Conservation (phyloP, 495 filamentous ascomycete genomes). For the Neurospora sp. region DNA sequence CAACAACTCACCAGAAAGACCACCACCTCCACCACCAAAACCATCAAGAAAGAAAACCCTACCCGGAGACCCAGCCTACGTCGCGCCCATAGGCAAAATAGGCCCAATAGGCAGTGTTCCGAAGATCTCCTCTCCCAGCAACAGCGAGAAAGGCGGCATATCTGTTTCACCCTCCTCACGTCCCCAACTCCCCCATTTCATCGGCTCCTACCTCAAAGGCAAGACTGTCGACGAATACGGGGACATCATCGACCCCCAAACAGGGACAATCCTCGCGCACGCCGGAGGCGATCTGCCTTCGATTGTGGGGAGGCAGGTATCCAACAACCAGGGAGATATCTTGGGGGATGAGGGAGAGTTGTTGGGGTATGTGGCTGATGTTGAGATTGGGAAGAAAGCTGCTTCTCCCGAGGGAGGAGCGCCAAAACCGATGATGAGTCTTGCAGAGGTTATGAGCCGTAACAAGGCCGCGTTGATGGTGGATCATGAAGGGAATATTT, state of each 20-base stretch:
- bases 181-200: slow-evolving; percentile 14
- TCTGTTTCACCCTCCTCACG: slow-evolving; percentile 5
- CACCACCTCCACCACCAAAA: neutral
- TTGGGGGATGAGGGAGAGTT: slow-evolving; percentile 34
- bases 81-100: slow-evolving; percentile 23
- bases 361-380: slow-evolving; percentile 36
- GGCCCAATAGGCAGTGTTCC: slow-evolving; percentile 9
- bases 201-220: slow-evolving; percentile 54
- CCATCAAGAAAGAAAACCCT: slow-evolving; percentile 4
- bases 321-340: slow-evolving; percentile 31
- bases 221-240: slow-evolving; percentile 61
- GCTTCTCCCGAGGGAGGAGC: neutral
- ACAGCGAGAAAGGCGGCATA: slow-evolving; percentile 6
- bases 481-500: slow-evolving; percentile 35
- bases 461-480: slow-evolving; percentile 30
- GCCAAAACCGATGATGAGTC: slow-evolving; percentile 13
- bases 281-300: slow-evolving; percentile 36
- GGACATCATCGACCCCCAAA: slow-evolving; percentile 58
- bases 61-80: slow-evolving; percentile 14
- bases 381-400: slow-evolving; percentile 20
- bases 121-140: slow-evolving; percentile 2
- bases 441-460: slow-evolving; percentile 26
- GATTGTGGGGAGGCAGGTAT: slow-evolving; percentile 33
- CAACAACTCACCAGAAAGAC: neutral
- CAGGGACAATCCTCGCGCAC: slow-evolving; percentile 34